These are phyloP conservation scores for Teunomyces funiuensis DNA, from an alignment of 805 yeast genomes.

Conservation along the genomic window DNA sequence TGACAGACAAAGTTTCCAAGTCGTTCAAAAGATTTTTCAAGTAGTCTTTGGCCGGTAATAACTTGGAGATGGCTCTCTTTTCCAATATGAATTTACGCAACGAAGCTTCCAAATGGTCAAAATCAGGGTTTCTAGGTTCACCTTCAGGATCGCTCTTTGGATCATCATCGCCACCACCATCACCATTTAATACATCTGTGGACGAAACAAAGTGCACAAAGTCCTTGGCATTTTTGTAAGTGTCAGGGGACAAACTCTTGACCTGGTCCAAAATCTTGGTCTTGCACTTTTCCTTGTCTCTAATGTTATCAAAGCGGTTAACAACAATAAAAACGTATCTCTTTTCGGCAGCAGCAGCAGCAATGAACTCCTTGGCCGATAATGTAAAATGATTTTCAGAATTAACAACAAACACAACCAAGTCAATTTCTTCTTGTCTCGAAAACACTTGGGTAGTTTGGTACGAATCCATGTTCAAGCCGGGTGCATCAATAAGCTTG, in stretches of 20 bases:
- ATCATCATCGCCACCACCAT: conserved; percentile 29
- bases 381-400: conserved; percentile 95
- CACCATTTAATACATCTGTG: conserved; percentile 41
- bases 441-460: conserved; percentile 95
- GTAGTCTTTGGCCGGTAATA: conserved; percentile 92
- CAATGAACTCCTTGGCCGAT: conserved; percentile 90
- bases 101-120: conserved; percentile 82
- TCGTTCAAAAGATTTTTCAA: conserved; percentile 69
- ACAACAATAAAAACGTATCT: conserved; percentile 91
- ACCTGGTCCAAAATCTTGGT: conserved; percentile 81
- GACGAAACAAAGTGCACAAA: conserved; percentile 92
- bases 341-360: conserved; percentile 88
- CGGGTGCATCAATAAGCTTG: conserved; percentile 94
- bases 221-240: conserved; percentile 82
- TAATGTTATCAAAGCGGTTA: conserved; percentile 85
- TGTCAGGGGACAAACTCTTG: conserved; percentile 81
- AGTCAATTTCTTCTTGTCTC: conserved; percentile 94
- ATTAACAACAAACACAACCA: conserved; percentile 92
- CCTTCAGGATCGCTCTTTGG: conserved; percentile 32
- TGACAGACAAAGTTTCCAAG: conserved; percentile 53
- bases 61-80: conserved; percentile 83
- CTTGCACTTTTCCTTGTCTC: conserved; percentile 77
- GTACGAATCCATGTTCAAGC: conserved; percentile 86
- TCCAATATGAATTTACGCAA: conserved; percentile 83
- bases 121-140: conserved; percentile 53